Evolutionary conservation across 1,139 yeast genomes (phyloP).

Genomic region (Barnettozyma hawaiiensis): DNA sequence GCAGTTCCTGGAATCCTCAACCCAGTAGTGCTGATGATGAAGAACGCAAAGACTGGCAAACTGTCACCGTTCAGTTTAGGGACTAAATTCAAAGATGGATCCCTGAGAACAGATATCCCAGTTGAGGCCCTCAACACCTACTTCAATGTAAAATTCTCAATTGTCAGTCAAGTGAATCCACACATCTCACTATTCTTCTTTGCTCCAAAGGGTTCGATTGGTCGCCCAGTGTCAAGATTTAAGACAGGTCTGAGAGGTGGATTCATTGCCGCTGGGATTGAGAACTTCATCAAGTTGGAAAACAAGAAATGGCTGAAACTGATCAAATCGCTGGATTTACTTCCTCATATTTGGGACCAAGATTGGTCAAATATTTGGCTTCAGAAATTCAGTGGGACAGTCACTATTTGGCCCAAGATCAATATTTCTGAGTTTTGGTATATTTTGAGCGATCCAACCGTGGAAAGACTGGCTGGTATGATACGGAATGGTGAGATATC

Average conservation of each 20-base stretch:
- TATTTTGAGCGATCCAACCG: conserved; percentile 65
- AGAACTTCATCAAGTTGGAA: conserved; percentile 65
- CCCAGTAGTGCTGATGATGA: conserved; percentile 78
- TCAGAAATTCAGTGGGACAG: conserved; percentile 69
- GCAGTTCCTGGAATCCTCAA: conserved; percentile 84
- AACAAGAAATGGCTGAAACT: conserved; percentile 71
- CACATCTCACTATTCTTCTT: conserved; percentile 72
- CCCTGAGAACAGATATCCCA: conserved; percentile 62
- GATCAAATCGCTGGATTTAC: conserved; percentile 56
- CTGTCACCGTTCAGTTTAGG: conserved; percentile 70
- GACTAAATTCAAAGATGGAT: conserved; percentile 64
- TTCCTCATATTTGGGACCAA: conserved; percentile 66
- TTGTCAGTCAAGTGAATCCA: conserved; percentile 81
- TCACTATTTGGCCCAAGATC: conserved; percentile 73
- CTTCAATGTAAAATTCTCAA: conserved; percentile 68
- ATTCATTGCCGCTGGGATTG: conserved; percentile 66
- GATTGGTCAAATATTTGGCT: conserved; percentile 80
- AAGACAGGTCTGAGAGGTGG: conserved; percentile 69
- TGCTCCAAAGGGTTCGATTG: conserved; percentile 78
- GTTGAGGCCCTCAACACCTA: conserved; percentile 65
- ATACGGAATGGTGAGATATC: conserved; percentile 59
- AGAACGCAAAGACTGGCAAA: conserved; percentile 38
- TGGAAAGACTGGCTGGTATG: conserved; percentile 49
- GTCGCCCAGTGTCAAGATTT: conserved; percentile 69
- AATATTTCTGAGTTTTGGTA: conserved; percentile 54